Base-by-base conservation (phyloP, 768 basidiomycete genomes). In the Boletus rubropictus region DNA sequence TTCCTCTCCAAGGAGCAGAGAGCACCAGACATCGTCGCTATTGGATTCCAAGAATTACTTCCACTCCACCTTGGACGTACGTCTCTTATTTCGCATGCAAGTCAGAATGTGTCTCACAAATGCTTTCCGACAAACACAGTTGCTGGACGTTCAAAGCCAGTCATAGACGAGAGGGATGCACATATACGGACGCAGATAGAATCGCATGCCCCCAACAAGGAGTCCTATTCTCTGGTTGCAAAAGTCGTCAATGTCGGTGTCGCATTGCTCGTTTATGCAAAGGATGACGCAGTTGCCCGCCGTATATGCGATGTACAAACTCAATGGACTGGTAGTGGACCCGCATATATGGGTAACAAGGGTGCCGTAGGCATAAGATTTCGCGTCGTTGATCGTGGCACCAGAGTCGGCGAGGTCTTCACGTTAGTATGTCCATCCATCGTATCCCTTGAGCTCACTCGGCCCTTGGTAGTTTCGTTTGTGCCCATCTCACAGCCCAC, bases 11-110 rank as follows among this genome's bases (percentile, higher is more conserved):
- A 73, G 43, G 71, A 78, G 59, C 66, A 68, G 45, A 71, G 80
- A 48, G 80, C 88, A 5, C 90, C 93, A 33, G 91, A 93, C 62
- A 79, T 94, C 27, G 78, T 95, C 34, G 93, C 84, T 6, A 86
- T 97, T 43, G 91, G 90, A 3, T 93, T 96, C 54, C 95, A 98
- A 64, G 95, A 98, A 64, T 74, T 96, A 21, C 73, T 95, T 11
- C 93, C 92, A 6, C 74, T 98, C 3, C 89, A 94, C 61, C 81
- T 92, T 33, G 86, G 88, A 51, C 75, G 87, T 91, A 67, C 56
- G 86, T 81, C 45, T 44, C n/a, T 36, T 46, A 40, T 45, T 44
- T 32, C 18, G 14, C 27, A 17, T 29, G 9, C 11, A 5, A 48
- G 12, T 20, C 24, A 15, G 15, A 20, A 10, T 18, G 7, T 7